Evolutionary conservation across 1,284 basidiomycete genomes (phyloP).

Genomic region (Golubevia pallescens): DNA sequence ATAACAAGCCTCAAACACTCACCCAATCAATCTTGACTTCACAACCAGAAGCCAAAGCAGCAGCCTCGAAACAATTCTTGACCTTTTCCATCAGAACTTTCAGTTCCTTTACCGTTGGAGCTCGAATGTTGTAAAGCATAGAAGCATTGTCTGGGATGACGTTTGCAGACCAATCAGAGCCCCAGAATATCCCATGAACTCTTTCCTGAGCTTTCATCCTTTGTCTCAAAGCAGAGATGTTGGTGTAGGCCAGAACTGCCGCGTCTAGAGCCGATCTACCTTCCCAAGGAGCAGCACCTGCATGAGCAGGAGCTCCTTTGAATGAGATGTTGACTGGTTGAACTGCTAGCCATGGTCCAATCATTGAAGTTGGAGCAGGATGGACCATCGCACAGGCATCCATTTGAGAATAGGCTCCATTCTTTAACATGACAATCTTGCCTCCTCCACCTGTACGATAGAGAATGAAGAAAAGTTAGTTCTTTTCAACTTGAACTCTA

Average conservation of each 20-base stretch:
- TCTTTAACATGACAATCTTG: conserved; percentile 75
- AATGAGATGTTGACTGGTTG: conserved; percentile 31
- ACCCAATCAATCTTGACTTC: conserved; percentile 67
- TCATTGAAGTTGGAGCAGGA: conserved; percentile 64
- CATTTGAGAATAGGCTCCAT: conserved; percentile 77
- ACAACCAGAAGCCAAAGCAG: conserved; percentile 75
- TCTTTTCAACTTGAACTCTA: not conserved
- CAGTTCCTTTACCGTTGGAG: conserved; percentile 72
- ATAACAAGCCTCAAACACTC: no score
- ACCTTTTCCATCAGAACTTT: conserved; percentile 69
- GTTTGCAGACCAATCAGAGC: conserved; percentile 68
- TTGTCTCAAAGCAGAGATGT: conserved; percentile 77
- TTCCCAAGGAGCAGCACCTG: conserved; percentile 75
- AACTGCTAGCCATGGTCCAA: conserved; percentile 69
- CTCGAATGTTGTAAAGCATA: conserved; percentile 74
- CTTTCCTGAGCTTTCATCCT: conserved; percentile 13
- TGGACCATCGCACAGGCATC: conserved; percentile 77
- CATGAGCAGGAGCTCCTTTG: conserved; percentile 47
- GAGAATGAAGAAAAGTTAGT: not conserved
- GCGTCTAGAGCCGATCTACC: conserved; percentile 84
- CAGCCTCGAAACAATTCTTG: conserved; percentile 75
- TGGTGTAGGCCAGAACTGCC: conserved; percentile 78
- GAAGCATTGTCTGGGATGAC: conserved; percentile 80
- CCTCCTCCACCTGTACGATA: conserved; percentile 69
- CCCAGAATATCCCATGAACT: conserved; percentile 67